Evolutionary conservation across 2,329 filamentous ascomycete species (phyloP).

Genomic region (Anisogramma anomala): DNA sequence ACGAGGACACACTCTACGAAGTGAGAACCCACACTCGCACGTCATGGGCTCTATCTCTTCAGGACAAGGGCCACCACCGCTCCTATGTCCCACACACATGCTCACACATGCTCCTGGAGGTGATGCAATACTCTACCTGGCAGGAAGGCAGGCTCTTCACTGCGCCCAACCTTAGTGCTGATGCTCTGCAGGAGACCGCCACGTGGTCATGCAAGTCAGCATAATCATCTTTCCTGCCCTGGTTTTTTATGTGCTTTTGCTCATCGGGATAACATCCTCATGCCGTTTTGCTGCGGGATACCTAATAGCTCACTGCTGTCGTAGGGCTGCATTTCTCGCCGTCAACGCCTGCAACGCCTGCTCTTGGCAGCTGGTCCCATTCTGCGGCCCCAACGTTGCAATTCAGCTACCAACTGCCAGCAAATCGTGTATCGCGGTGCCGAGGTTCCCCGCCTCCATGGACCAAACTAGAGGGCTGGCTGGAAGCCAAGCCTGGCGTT

Average conservation of each 20-base stretch:
- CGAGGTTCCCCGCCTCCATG: background rate
- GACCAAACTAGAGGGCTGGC: background rate
- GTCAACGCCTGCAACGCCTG: background rate
- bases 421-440: background rate
- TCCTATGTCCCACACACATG: background rate
- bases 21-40: background rate
- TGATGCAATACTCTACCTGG: background rate
- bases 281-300: background rate
- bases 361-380: background rate
- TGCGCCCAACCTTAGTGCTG: slow-evolving; percentile 5
- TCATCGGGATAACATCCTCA: background rate
- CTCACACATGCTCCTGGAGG: background rate
- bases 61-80: background rate
- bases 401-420: too few species aligned
- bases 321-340: background rate
- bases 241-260: background rate
- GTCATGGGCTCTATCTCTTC: background rate
- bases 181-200: background rate
- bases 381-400: background rate
- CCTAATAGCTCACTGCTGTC: background rate
- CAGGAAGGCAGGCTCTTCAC: background rate
- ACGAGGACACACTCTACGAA: background rate
- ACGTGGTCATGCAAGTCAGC: slow-evolving; percentile 5
- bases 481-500: background rate
- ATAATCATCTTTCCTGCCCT: background rate